These are phyloP conservation scores for Lolium multiflorum DNA, from an alignment of 176 grass and related monocot species.

Conservation along the genomic window DNA sequence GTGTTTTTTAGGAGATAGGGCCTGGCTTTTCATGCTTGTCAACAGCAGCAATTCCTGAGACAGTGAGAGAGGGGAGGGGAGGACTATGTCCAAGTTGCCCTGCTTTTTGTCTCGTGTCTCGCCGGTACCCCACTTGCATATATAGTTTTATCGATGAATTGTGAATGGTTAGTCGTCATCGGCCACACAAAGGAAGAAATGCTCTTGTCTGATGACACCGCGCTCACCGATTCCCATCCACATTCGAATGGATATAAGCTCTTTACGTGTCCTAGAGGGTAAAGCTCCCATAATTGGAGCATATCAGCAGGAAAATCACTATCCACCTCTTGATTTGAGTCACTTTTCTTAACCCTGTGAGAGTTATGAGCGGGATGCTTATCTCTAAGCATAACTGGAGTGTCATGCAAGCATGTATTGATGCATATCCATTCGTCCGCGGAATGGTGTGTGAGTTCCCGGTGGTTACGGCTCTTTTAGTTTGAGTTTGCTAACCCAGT, in stretches of 20 bases:
- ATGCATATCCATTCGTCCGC: not conserved
- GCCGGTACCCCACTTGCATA: not conserved
- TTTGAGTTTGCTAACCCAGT: too few species aligned
- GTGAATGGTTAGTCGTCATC: constrained; percentile 25
- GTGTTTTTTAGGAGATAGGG: not conserved
- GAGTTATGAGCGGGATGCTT: not conserved
- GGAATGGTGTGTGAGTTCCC: not conserved
- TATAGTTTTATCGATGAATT: constrained; percentile 19
- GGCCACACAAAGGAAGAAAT: constrained; percentile 3
- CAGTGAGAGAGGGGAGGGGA: not conserved
- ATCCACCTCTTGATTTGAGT: not conserved
- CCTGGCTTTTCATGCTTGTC: constrained; percentile 37
- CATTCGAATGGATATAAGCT: not conserved
- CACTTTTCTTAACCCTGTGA: not conserved
- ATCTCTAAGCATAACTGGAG: not conserved
- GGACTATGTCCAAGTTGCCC: constrained; percentile 31
- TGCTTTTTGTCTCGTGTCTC: constrained; percentile 4
- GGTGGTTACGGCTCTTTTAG: not conserved
- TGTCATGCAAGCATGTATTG: not conserved
- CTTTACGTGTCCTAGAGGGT: constrained; percentile 43
- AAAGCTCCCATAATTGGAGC: constrained; percentile 3
- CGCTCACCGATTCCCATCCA: constrained; percentile 43
- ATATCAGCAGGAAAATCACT: not conserved
- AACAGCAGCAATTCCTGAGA: constrained; percentile 2
- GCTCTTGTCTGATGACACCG: constrained; percentile 26